Evolutionary conservation across 371 early-diverging fungal species (phyloP), one percentile per base, ranked within the genome.

Genomic region (Apophysomyces ossiformis): DNA sequence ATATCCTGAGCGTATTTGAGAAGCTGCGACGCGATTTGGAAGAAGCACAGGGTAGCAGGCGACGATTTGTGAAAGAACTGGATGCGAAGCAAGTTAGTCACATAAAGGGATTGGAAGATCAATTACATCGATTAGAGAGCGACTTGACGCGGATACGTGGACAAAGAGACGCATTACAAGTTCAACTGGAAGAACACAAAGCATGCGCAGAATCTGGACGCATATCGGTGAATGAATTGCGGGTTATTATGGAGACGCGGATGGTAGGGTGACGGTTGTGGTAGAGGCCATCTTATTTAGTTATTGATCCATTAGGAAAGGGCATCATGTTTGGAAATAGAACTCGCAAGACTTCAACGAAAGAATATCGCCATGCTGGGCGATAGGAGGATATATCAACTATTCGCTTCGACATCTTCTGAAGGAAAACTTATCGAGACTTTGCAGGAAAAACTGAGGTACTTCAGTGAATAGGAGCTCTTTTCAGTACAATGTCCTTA

Each of bases 141-240:
- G 96, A 97, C 39, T 74, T 94, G 47, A 83, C 87, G 7, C 84
- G 95, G 26, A 76, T 95, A 58, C 89, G 96, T 46, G 86, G 86
- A 46, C 86, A 90, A 61, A 88, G 97, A 44, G 95, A 97, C 76
- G 79, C 81, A 43, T 82, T 94, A 26, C 92, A 92, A 69, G 84
- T 85, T 8, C 75, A 79, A 41, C 79, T 92, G 7, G 94, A 94
- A 46, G 85, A 89, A 41, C 82, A 87, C 44, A 87, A 84, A 38
- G 82, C 90, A 16, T 90, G 89, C 63, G 92, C 87, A 61, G 82
- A 87, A 47, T 79, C 83, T 15, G 90, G 89, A 64, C 44, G 71
- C n/a, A 67, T 61, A 0, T 70, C 73, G 0, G 54, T 61, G 1
- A 46, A 59, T 0, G 71, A 73, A 54, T 41, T 69, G 44, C 41